Conservation (phyloP, 805 yeast genomes). For the Naumovozyma baii region DNA sequence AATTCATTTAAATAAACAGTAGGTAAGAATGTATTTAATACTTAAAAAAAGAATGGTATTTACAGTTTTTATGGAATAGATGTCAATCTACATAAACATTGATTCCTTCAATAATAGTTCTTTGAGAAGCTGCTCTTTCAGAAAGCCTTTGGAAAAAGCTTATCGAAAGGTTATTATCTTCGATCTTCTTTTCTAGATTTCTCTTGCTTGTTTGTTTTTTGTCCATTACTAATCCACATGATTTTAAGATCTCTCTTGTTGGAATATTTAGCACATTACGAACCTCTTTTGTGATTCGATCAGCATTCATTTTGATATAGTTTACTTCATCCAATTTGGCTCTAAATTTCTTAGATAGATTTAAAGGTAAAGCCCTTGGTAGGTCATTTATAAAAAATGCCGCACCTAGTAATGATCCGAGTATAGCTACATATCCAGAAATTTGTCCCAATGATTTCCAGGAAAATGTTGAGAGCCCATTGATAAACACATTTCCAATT, state of each 20-base stretch:
- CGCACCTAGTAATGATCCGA: constrained; percentile 43
- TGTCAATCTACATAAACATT: constrained; percentile 25
- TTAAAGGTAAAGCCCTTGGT: constrained; percentile 82
- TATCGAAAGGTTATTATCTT: constrained; percentile 18
- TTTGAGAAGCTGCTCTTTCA: constrained; percentile 17
- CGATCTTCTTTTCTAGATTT: constrained; percentile 19
- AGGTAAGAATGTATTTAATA: background rate
- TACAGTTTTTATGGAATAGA: background rate
- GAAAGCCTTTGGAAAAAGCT: constrained; percentile 20
- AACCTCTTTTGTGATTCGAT: constrained; percentile 72
- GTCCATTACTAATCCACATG: constrained; percentile 24
- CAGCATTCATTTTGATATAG: constrained; percentile 69
- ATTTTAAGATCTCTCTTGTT: constrained; percentile 54
- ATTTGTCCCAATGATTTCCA: constrained; percentile 34
- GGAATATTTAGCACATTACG: constrained; percentile 75
- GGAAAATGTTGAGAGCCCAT: constrained; percentile 33
- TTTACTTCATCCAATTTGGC: constrained; percentile 55
- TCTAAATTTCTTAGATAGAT: constrained; percentile 63
- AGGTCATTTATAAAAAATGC: constrained; percentile 68
- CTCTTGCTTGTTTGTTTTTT: constrained; percentile 18
- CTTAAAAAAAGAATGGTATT: too few species aligned
- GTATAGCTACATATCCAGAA: constrained; percentile 44
- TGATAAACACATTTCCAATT: constrained; percentile 29
- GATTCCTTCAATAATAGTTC: constrained; percentile 15
- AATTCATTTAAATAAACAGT: too few species aligned